Conservation (phyloP, 345 rosid species). For the Murraya paniculata region DNA sequence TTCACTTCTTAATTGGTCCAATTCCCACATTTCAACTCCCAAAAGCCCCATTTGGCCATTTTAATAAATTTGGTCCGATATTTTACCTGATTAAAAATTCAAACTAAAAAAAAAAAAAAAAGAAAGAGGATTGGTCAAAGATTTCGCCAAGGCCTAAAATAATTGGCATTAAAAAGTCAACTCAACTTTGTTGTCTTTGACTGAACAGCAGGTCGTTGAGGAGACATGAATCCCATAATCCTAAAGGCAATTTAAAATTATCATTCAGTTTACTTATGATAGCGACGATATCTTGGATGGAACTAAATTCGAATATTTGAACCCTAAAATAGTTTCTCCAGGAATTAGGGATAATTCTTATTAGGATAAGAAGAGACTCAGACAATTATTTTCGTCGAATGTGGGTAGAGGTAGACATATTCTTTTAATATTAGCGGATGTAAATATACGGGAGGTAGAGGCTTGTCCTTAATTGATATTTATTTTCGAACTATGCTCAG, state of each 20-base stretch:
- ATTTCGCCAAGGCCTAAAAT: not conserved
- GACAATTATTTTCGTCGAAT: no score
- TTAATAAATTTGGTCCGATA: not conserved
- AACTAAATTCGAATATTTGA: not conserved
- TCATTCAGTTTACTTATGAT: not conserved
- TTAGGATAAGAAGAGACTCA: no score
- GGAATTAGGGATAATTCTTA: no score
- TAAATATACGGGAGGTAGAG: no score
- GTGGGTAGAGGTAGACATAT: no score
- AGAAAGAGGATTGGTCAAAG: not conserved
- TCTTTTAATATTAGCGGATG: no score
- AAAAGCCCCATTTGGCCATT: not conserved
- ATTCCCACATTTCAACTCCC: not conserved
- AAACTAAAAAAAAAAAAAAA: not conserved
- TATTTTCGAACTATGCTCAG: no score
- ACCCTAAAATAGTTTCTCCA: not conserved
- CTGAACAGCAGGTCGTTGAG: not conserved
- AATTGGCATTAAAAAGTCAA: not conserved
- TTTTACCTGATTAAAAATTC: no score
- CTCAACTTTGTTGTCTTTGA: conserved; percentile 1
- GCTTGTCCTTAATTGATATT: no score
- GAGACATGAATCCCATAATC: not conserved
- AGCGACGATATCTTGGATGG: not conserved
- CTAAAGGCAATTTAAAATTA: not conserved
- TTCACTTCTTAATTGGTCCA: not conserved